These are phyloP conservation scores for Ophiostoma populinum DNA, from an alignment of 2,329 filamentous ascomycete species.

Conservation along the genomic window DNA sequence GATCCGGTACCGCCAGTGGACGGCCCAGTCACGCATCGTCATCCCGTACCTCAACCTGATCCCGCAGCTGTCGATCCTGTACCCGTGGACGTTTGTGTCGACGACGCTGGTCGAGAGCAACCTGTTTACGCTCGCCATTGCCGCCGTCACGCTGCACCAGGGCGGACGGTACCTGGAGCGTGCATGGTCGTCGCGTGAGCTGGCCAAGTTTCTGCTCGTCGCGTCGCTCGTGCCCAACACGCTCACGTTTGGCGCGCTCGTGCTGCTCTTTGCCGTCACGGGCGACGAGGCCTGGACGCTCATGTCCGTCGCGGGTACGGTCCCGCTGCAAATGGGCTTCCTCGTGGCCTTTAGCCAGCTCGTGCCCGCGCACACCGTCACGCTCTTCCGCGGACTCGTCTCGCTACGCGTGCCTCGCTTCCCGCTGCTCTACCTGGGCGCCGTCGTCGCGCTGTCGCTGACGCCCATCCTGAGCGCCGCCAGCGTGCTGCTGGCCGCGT, in stretches of 20 bases:
- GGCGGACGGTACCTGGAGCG: slow-evolving; percentile 89
- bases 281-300: slow-evolving; percentile 51
- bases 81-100: slow-evolving; percentile 83
- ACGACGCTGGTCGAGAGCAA: slow-evolving; percentile 87
- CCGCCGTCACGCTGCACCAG: slow-evolving; percentile 67
- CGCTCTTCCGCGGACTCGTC: slow-evolving; percentile 72
- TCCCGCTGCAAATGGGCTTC: slow-evolving; percentile 81
- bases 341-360: slow-evolving; percentile 96
- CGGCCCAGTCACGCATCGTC: slow-evolving; percentile 43
- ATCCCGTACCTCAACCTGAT: slow-evolving; percentile 80
- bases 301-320: slow-evolving; percentile 72
- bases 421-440: slow-evolving; percentile 55
- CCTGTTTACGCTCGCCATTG: slow-evolving; percentile 66
- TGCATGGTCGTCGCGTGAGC: slow-evolving; percentile 83
- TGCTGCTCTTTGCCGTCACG: slow-evolving; percentile 50
- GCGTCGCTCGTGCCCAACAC: slow-evolving; percentile 66
- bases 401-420: slow-evolving; percentile 69
- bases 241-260: slow-evolving; percentile 53
- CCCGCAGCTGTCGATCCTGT: slow-evolving; percentile 65
- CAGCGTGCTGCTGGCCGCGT: slow-evolving; percentile 60
- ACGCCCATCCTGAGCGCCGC: slow-evolving; percentile 48
- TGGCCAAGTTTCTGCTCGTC: slow-evolving; percentile 75
- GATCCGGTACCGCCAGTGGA: slow-evolving; percentile 57
- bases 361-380: slow-evolving; percentile 90
- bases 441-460: slow-evolving; percentile 47